phyloP scores from a whole-genome alignment of 148 eudicot genomes.

The Hydrangea macrophylla region DNA sequence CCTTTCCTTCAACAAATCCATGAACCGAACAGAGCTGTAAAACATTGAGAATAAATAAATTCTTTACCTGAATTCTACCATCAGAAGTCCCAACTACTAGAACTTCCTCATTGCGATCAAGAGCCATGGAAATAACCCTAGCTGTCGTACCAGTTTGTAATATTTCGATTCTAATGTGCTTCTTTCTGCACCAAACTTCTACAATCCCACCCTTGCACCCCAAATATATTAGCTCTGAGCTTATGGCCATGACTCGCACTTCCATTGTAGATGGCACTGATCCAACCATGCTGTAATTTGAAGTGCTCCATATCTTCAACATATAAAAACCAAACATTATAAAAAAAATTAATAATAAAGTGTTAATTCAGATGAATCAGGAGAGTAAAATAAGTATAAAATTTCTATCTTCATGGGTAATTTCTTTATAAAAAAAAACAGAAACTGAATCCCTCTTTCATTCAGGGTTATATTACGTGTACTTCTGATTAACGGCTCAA shows the following conservation, averaged over 20 bases:
- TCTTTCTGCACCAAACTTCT: slow-evolving; percentile 53
- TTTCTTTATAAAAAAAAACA: too few species aligned
- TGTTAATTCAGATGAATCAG: too few species aligned
- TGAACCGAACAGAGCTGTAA: too few species aligned
- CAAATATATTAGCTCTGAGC: slow-evolving; percentile 44
- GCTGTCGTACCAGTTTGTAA: slow-evolving; percentile 32
- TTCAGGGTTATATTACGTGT: too few species aligned
- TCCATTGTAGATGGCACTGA: slow-evolving; percentile 34
- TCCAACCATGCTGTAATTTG: slow-evolving; percentile 38
- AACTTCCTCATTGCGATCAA: slow-evolving; percentile 33
- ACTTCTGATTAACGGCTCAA: too few species aligned
- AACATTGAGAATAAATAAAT: neutral
- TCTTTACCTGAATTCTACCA: slow-evolving; percentile 48
- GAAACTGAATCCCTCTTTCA: too few species aligned
- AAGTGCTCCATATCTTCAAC: slow-evolving; percentile 41
- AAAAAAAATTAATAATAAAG: too few species aligned
- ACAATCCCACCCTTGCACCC: slow-evolving; percentile 47
- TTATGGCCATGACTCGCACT: slow-evolving; percentile 37
- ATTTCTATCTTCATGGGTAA: too few species aligned
- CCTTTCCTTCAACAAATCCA: too few species aligned
- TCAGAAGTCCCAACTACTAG: slow-evolving; percentile 49
- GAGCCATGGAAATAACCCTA: slow-evolving; percentile 43
- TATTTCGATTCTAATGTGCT: slow-evolving; percentile 33
- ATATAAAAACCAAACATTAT: neutral
- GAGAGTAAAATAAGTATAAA: too few species aligned